Evolutionary conservation across 768 basidiomycete genomes (phyloP).

Genomic region (Guyanaporus albipodus): DNA sequence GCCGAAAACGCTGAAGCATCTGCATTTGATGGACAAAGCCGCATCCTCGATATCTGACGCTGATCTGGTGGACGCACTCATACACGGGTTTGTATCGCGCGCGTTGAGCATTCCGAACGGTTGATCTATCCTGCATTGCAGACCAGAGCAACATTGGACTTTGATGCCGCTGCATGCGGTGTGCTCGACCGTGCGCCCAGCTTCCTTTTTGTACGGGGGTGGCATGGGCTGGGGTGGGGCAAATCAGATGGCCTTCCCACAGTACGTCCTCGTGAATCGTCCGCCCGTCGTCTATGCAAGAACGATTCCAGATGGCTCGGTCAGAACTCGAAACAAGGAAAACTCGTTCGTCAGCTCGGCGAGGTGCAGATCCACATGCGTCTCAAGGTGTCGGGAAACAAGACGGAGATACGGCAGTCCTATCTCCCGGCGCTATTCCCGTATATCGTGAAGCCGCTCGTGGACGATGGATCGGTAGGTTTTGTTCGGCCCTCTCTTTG

Average conservation of each 20-base stretch:
- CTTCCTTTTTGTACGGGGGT: constrained; percentile 75
- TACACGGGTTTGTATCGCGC: constrained; percentile 67
- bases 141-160: constrained; percentile 93
- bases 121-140: constrained; percentile 28
- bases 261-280: constrained; percentile 46
- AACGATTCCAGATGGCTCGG: constrained; percentile 77
- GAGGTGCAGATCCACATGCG: constrained; percentile 97
- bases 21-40: constrained; percentile 81
- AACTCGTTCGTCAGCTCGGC: constrained; percentile 71
- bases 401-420: constrained; percentile 82
- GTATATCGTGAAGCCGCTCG: constrained; percentile 74
- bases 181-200: constrained; percentile 84
- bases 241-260: constrained; percentile 73
- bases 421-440: constrained; percentile 90
- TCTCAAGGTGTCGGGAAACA: constrained; percentile 87
- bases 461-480: constrained; percentile 71
- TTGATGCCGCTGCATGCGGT: constrained; percentile 93
- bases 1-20: constrained; percentile 62
- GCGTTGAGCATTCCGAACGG: neutral
- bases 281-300: neutral
- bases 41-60: constrained; percentile 93
- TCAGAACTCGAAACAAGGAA: constrained; percentile 91
- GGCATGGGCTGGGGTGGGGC: constrained; percentile 64
- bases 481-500: neutral
- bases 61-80: constrained; percentile 88